These are phyloP conservation scores for Hirschfeldia incana DNA, from an alignment of 345 rosid genomes.

Conservation along the genomic window DNA sequence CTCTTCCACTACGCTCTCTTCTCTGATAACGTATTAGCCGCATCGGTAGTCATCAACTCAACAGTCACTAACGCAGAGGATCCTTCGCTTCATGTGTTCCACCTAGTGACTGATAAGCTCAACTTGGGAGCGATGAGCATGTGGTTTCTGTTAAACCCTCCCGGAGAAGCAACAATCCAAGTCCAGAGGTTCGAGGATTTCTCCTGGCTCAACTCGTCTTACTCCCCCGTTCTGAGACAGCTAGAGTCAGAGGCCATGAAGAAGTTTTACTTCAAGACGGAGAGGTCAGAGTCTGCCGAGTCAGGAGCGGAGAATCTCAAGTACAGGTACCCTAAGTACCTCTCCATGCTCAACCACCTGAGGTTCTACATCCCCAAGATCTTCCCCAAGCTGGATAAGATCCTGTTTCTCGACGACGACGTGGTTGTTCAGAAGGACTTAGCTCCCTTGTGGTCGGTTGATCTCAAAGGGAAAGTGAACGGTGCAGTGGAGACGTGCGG, in stretches of 20 bases:
- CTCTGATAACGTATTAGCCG: conserved; percentile 41
- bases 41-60: conserved; percentile 39
- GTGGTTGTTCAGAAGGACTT: conserved; percentile 71
- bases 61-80: conserved; percentile 37
- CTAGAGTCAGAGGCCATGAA: conserved; percentile 40
- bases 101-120: conserved; percentile 53
- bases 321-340: conserved; percentile 56
- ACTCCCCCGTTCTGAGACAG: conserved; percentile 52
- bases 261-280: conserved; percentile 45
- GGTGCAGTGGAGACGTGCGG: conserved; percentile 73
- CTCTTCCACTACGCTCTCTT: conserved; percentile 41
- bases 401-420: conserved; percentile 68
- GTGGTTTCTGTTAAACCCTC: conserved; percentile 53
- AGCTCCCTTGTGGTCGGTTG: conserved; percentile 45
- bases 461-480: conserved; percentile 66
- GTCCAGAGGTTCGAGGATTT: conserved; percentile 53
- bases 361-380: conserved; percentile 62
- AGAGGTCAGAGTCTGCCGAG: conserved; percentile 35
- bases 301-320: conserved; percentile 38
- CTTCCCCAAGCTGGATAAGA: conserved; percentile 57
- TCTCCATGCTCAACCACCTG: conserved; percentile 62
- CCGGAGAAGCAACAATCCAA: conserved; percentile 47
- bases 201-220: conserved; percentile 50
- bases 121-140: conserved; percentile 55
- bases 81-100: conserved; percentile 49